Percentiles rank a stretch among this genome's conserved stretches.
phyloP scores from a whole-genome alignment of 2,329 filamentous ascomycete genomes.

The Penicillium sp. region DNA sequence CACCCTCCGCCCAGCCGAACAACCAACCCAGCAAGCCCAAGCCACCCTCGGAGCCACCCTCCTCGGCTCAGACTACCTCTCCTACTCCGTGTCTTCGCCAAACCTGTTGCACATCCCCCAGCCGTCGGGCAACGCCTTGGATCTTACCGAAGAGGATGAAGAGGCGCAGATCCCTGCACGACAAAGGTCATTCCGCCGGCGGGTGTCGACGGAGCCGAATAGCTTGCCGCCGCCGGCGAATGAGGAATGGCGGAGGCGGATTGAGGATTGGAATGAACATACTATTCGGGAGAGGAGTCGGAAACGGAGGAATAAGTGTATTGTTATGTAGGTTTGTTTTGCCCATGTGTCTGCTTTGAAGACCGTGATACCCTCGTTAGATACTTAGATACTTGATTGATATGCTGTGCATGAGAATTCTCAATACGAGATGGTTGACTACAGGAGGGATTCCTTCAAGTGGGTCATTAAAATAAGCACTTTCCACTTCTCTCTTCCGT shows the following conservation, averaged over 20 bases:
- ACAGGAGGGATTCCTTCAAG: no score
- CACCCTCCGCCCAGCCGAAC: conserved; percentile 17
- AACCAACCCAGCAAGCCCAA: conserved; percentile 1
- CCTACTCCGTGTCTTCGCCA: conserved; percentile 38
- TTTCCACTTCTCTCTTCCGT: no score
- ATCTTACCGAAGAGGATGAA: conserved; percentile 24
- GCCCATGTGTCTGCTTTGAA: conserved; percentile 1
- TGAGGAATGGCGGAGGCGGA: conserved; percentile 42
- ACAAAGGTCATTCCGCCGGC: conserved; percentile 28
- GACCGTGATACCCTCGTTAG: conserved; percentile 20
- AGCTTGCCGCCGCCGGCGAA: conserved; percentile 32
- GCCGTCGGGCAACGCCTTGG: conserved; percentile 22
- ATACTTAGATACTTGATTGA: conserved; percentile 2
- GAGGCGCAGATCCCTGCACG: conserved; percentile 21
- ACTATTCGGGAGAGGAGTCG: conserved; percentile 40
- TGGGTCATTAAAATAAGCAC: no score
- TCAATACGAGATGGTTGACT: no score
- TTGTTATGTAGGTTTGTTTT: conserved; percentile 38
- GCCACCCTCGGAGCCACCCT: conserved; percentile 18
- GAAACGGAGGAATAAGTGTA: conserved; percentile 39
- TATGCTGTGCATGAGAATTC: no score
- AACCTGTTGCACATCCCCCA: conserved; percentile 32
- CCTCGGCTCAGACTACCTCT: conserved; percentile 28
- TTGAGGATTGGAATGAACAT: conserved; percentile 44
- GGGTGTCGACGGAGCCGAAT: conserved; percentile 38